phyloP scores from a whole-genome alignment of 495 filamentous ascomycete genomes.

The Massariosphaeria phaeospora region DNA sequence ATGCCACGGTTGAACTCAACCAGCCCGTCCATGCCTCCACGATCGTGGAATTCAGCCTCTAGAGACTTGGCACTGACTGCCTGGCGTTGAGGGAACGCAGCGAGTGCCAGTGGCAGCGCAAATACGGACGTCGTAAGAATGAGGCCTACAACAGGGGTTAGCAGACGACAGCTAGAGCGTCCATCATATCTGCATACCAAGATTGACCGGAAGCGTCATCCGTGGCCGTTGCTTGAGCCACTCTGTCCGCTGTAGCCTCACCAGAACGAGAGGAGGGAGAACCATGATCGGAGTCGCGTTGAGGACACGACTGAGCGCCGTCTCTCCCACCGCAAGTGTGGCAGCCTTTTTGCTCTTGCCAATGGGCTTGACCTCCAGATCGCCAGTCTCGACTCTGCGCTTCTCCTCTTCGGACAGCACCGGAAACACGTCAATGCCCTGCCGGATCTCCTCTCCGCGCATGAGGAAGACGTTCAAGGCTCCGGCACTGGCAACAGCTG shows the following conservation, averaged over 20 bases:
- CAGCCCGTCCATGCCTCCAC: conserved; percentile 66
- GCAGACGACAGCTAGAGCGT: neutral
- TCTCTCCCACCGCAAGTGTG: conserved; percentile 82
- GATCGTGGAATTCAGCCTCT: conserved; percentile 76
- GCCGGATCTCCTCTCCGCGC: conserved; percentile 90
- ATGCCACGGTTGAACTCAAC: conserved; percentile 93
- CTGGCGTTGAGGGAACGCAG: conserved; percentile 88
- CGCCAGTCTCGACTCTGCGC: conserved; percentile 50
- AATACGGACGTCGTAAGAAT: conserved; percentile 77
- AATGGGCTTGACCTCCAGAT: conserved; percentile 58
- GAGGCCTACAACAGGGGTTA: conserved; percentile 43
- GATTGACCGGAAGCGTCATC: conserved; percentile 70
- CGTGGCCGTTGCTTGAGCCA: conserved; percentile 72
- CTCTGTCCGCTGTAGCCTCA: conserved; percentile 69
- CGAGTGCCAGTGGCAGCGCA: conserved; percentile 79
- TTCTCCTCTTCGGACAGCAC: conserved; percentile 57
- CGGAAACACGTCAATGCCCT: conserved; percentile 91
- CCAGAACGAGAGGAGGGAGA: conserved; percentile 75
- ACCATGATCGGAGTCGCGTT: conserved; percentile 98
- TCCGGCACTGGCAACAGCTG: conserved; percentile 83
- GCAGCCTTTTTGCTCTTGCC: conserved; percentile 87
- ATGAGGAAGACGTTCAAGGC: conserved; percentile 95
- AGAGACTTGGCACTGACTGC: conserved; percentile 63
- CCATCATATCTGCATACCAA: conserved; percentile 50
- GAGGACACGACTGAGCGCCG: conserved; percentile 78